These are phyloP conservation scores for Strigomonas oncopelti DNA, from an alignment of 208 protist genomes.

Conservation along the genomic window DNA sequence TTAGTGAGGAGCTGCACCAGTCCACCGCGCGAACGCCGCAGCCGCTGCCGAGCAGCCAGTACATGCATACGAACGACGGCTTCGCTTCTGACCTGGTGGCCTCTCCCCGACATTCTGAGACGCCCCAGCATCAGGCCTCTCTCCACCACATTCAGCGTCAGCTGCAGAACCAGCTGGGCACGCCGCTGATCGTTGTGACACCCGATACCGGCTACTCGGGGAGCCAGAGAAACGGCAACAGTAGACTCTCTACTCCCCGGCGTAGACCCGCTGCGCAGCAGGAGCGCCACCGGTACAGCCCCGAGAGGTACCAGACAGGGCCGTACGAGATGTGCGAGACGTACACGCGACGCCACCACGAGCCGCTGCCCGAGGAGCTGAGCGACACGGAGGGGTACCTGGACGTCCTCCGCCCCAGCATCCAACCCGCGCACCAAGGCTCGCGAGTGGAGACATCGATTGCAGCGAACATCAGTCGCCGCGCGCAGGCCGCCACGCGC, in stretches of 20 bases:
- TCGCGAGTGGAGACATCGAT: background rate
- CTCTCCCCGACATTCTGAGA: background rate
- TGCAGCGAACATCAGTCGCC: background rate
- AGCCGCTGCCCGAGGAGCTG: constrained; percentile 10
- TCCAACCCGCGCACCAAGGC: background rate
- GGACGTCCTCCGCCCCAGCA: background rate
- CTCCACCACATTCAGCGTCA: constrained; percentile 13
- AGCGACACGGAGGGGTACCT: constrained; percentile 10
- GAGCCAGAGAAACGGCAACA: background rate
- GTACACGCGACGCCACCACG: constrained; percentile 18
- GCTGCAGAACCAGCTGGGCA: constrained; percentile 18
- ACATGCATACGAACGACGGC: background rate
- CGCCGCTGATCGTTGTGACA: constrained; percentile 11
- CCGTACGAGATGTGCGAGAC: constrained; percentile 38
- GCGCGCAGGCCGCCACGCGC: no score
- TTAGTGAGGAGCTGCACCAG: constrained; percentile 58
- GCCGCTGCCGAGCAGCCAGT: background rate
- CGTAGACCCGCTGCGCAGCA: background rate
- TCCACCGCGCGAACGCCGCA: constrained; percentile 15
- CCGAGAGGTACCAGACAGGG: constrained; percentile 24
- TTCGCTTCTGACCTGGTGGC: background rate
- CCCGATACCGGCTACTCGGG: constrained; percentile 1
- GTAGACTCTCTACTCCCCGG: background rate
- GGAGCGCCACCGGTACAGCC: constrained; percentile 27
- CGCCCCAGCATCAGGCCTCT: background rate